Base-by-base conservation (phyloP, 2,329 filamentous ascomycete species). In the Exophiala alcalophila region DNA sequence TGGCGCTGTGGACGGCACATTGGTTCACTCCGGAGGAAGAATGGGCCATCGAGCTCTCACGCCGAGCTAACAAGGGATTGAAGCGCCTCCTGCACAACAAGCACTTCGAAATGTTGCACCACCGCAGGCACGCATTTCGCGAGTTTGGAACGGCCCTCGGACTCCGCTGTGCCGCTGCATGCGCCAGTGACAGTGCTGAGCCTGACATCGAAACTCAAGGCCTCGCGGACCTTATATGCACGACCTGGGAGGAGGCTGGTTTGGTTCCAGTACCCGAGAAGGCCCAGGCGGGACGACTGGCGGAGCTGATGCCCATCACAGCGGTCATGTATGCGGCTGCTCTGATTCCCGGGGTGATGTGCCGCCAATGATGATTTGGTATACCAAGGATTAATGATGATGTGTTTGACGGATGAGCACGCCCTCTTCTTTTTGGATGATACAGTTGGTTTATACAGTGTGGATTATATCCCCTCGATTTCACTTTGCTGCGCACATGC, bases 1-100 rank as follows among this genome's bases (percentile, higher is more conserved):
- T 80, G 77, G 72, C 74, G 1, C 55, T 80, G 18, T 80, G 77
- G 76, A 71, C 71, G 30, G 65, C 66, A 15, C 74, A 78, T 47
- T 74, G 77, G 60, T 68, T 70, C 44, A 59, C 58, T 0, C 64
- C 64, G 2, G 57, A 58, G 34, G 73, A 77, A 44, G 57, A 60
- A 2, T 79, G 75, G 76, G 72, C 74, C 2, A 53, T 53, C 2
- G 50, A 57, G 4, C 54, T 77, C 37, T 59, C 60, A 4, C 50
- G 34, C 14, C 43, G 38, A 19, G 35, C 44, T 25, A 24, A 47
- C 27, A 11, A 32, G 11, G 20, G 52, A 68, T 3, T 64, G 66
- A 45, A 61, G 63, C 31, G 55, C 58, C 19, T 47, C 5, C 5
- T 29, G 5, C 23, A 40, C 10, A 55, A 64, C 27, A 57, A 55